Percentiles rank a stretch among this genome's conserved stretches.
phyloP scores from a whole-genome alignment of 495 filamentous ascomycete species.

The Podospora appendiculata region DNA sequence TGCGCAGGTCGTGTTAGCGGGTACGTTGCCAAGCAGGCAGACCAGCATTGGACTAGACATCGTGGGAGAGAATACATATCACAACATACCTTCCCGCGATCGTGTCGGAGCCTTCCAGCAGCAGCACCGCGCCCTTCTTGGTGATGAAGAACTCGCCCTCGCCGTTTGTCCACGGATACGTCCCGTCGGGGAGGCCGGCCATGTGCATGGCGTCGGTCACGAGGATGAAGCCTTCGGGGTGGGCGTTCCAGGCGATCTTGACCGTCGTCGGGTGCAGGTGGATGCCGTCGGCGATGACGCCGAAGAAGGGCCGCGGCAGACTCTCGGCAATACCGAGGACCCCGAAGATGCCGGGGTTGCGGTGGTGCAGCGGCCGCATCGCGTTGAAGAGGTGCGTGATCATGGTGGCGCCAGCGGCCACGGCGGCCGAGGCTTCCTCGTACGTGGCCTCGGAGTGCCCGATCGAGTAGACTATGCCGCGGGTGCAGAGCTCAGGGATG shows the following conservation, averaged over 20 bases:
- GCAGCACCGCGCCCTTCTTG: conserved; percentile 60
- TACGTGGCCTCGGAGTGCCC: conserved; percentile 80
- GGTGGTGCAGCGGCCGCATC: conserved; percentile 78
- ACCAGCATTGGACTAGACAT: neutral
- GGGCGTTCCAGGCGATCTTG: conserved; percentile 54
- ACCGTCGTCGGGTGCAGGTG: conserved; percentile 58
- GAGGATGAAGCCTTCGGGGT: conserved; percentile 55
- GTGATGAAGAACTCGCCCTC: conserved; percentile 48
- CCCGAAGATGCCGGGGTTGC: conserved; percentile 78
- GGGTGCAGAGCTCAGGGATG: conserved; percentile 50
- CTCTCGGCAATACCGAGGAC: conserved; percentile 48
- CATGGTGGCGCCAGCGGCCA: conserved; percentile 67
- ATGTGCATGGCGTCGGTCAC: conserved; percentile 64
- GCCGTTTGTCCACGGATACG: conserved; percentile 74
- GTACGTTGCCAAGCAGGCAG: neutral
- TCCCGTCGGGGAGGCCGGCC: conserved; percentile 64
- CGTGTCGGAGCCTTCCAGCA: conserved; percentile 59
- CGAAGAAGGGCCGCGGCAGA: conserved; percentile 49
- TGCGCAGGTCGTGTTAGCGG: conserved; percentile 14
- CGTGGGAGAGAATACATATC: neutral
- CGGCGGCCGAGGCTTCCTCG: conserved; percentile 59
- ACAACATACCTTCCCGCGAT: conserved; percentile 57
- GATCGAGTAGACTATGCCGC: conserved; percentile 63
- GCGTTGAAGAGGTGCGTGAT: conserved; percentile 89
- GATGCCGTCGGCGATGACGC: conserved; percentile 59